These are phyloP conservation scores for Aureobasidium leucospermi DNA, from an alignment of 2,329 filamentous ascomycete species.

Conservation along the genomic window DNA sequence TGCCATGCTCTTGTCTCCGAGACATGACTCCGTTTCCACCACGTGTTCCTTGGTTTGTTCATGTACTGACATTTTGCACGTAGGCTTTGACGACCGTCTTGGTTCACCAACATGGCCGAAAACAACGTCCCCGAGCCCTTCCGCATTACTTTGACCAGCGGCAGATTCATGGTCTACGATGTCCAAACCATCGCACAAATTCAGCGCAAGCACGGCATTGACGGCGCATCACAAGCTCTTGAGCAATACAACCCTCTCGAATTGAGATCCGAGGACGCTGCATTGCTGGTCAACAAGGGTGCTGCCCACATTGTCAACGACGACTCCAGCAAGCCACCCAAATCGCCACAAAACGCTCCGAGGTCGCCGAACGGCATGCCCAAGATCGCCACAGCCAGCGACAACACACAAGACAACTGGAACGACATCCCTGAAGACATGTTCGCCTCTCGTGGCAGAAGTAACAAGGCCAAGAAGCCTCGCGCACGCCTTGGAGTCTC, in stretches of 20 bases:
- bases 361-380: constrained; percentile 26
- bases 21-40: neutral
- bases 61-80: constrained; percentile 40
- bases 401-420: constrained; percentile 14
- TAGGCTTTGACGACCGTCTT: constrained; percentile 45
- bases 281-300: constrained; percentile 68
- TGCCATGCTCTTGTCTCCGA: constrained; percentile 34
- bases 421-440: constrained; percentile 19
- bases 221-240: constrained; percentile 81
- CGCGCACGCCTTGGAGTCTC: neutral
- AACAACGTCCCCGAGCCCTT: constrained; percentile 48
- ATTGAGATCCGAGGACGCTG: constrained; percentile 83
- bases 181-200: constrained; percentile 70
- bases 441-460: constrained; percentile 10
- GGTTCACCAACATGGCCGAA: constrained; percentile 24
- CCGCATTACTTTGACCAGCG: constrained; percentile 72
- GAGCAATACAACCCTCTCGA: constrained; percentile 91
- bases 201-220: constrained; percentile 73
- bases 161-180: constrained; percentile 85
- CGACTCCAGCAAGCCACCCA: constrained; percentile 52
- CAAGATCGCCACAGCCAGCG: constrained; percentile 14
- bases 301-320: constrained; percentile 79
- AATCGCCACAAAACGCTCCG: constrained; percentile 9
- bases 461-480: constrained; percentile 4
- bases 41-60: neutral